Evolutionary conservation across 257 asterid species (phyloP).

Genomic region (Mentha longifolia): DNA sequence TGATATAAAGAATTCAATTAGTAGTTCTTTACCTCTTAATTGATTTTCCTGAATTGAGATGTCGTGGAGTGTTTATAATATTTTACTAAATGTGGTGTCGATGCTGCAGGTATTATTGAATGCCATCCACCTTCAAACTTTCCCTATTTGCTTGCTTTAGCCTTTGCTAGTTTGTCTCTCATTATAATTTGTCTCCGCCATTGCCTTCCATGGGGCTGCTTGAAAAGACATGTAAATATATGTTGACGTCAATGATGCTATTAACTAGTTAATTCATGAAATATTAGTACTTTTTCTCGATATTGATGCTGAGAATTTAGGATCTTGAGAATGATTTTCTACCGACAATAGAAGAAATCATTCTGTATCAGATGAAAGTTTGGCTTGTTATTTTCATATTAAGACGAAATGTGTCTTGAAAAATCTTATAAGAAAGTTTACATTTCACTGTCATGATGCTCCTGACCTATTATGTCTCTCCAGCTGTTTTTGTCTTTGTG

Average conservation of each 20-base stretch:
- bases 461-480: not conserved
- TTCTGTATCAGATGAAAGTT: not conserved
- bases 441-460: not conserved
- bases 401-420: not conserved
- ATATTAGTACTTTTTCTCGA: not conserved
- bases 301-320: not conserved
- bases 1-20: conserved; percentile 5
- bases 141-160: not conserved
- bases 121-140: not conserved
- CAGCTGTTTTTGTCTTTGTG: not conserved
- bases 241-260: not conserved
- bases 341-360: not conserved
- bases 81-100: not conserved
- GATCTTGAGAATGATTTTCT: not conserved
- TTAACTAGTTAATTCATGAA: not conserved
- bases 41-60: conserved; percentile 8
- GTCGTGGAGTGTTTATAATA: not conserved
- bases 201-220: not conserved
- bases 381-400: not conserved
- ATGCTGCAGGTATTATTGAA: not conserved
- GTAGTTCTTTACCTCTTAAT: not conserved
- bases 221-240: not conserved
- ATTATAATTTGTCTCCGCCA: not conserved
- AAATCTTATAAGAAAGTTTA: not conserved
- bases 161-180: not conserved